Evolutionary conservation across 306 rosid genomes (phyloP), one percentile per base, ranked within the genome.

Genomic region (Chamaecrista fasciculata): DNA sequence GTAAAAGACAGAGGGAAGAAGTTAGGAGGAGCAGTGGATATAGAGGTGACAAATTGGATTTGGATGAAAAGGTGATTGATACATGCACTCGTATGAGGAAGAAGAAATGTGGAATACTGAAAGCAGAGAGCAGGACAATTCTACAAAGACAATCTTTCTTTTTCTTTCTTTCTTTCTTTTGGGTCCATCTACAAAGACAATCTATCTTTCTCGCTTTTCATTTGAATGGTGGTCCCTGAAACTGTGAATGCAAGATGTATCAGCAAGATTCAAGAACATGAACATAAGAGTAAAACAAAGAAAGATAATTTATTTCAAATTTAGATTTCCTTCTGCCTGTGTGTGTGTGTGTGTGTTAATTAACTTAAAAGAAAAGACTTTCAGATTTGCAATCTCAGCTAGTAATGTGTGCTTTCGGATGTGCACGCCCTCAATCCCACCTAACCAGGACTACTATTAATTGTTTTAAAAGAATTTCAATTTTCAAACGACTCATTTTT

Each of bases 11-110:
- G 25, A 43, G 16, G 12, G 39, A 25, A 15, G 29, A 21, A 7
- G 55, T 16, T 42, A 39, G 8, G 14, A n/a, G 8, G 3, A 25
- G 53, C 69, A 24, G 8, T 12, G 11, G 19, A 46, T n/a, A 26
- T 8, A n/a, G n/a, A n/a, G 70, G 9, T 15, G 26, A 25, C 15
- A 25, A 25, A 25, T 43, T 11, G 50, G 6, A 3, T 25, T 6
- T 25, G 40, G 67, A 76, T 62, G n/a, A 59, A 75, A 80, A 71
- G 75, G 21, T 46, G 76, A 80, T 71, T 62, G 33, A n/a, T n/a
- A n/a, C n/a, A n/a, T n/a, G n/a, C n/a, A n/a, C n/a, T n/a, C n/a
- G n/a, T n/a, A n/a, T n/a, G n/a, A n/a, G n/a, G n/a, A n/a, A n/a
- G n/a, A n/a, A 12, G 20, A 12, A 21, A 19, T 62, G 33, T 36